These are phyloP conservation scores for Vanderwaltozyma polyspora DNA, from an alignment of 805 yeast species.

Conservation along the genomic window DNA sequence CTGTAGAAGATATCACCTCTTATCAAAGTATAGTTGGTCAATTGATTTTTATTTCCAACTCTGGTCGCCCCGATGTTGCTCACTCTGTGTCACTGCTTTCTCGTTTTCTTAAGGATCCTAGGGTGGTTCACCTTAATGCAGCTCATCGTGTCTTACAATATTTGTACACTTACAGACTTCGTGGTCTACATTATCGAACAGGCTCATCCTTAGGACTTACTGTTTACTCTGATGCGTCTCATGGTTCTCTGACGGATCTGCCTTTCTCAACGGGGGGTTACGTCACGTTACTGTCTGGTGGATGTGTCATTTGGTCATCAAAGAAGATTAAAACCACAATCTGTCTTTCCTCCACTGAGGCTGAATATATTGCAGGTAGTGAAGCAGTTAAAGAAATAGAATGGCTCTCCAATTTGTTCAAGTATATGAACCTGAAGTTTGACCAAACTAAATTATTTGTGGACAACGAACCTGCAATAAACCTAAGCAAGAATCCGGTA, in stretches of 20 bases:
- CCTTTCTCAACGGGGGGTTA: conserved; percentile 9
- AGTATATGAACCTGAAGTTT: neutral
- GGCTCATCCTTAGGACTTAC: neutral
- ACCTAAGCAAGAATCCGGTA: conserved; percentile 3
- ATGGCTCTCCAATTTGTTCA: conserved; percentile 4
- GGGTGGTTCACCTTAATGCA: conserved; percentile 2
- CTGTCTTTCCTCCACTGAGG: conserved; percentile 6
- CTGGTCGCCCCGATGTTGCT: conserved; percentile 9
- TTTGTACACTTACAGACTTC: conserved; percentile 2
- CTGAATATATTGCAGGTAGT: conserved; percentile 6
- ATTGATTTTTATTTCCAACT: conserved; percentile 4
- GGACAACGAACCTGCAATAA: conserved; percentile 4
- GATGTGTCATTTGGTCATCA: conserved; percentile 8
- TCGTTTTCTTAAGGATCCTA: conserved; percentile 4
- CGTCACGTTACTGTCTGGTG: conserved; percentile 4
- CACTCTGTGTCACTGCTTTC: conserved; percentile 3
- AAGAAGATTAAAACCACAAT: conserved; percentile 6
- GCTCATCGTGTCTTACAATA: conserved; percentile 4
- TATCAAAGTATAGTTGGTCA: conserved; percentile 5
- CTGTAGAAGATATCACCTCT: neutral
- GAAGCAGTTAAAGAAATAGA: conserved; percentile 4
- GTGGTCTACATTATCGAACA: conserved; percentile 1
- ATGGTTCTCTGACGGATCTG: conserved; percentile 2
- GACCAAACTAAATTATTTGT: neutral
- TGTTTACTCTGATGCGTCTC: conserved; percentile 5